Evolutionary conservation across 2,329 filamentous ascomycete species (phyloP).

Genomic region (Hypoxylon sp.): DNA sequence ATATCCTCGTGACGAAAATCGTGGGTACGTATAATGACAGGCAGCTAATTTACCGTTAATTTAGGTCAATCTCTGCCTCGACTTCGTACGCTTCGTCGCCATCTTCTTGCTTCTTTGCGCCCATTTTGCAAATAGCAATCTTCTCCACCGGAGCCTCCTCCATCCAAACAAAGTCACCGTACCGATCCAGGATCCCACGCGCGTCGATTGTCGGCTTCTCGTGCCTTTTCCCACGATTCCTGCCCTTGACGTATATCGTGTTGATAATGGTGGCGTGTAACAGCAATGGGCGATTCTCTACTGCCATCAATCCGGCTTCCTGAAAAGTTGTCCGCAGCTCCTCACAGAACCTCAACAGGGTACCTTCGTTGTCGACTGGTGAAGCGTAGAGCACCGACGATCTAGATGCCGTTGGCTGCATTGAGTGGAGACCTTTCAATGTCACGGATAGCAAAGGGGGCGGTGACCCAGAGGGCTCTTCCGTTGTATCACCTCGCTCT

Average conservation of each 20-base stretch:
- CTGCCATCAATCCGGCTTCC: conserved; percentile 68
- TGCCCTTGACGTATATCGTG: conserved; percentile 78
- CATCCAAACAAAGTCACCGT: conserved; percentile 79
- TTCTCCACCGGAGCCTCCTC: conserved; percentile 75
- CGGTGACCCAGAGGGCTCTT: conserved; percentile 20
- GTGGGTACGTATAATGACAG: not conserved
- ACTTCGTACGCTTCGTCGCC: conserved; percentile 70
- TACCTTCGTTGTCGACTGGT: conserved; percentile 67
- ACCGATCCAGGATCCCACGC: conserved; percentile 69
- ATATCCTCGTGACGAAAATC: not conserved
- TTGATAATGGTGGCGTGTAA: conserved; percentile 91
- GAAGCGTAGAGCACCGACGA: conserved; percentile 76
- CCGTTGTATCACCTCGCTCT: conserved; percentile 39
- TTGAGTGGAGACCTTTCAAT: conserved; percentile 70
- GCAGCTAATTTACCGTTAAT: conserved; percentile 21
- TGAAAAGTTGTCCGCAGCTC: conserved; percentile 68
- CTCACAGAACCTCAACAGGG: conserved; percentile 71
- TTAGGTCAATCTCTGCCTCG: conserved; percentile 62
- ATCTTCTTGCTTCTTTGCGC: conserved; percentile 76
- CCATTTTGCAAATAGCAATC: conserved; percentile 89
- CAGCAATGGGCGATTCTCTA: conserved; percentile 74
- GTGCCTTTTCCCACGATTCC: conserved; percentile 50
- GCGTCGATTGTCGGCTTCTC: conserved; percentile 68
- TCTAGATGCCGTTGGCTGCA: conserved; percentile 72
- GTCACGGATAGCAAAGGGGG: conserved; percentile 59